These are phyloP conservation scores for Xylariaceae sp. DNA, from an alignment of 2,329 filamentous ascomycete genomes.

Conservation along the genomic window DNA sequence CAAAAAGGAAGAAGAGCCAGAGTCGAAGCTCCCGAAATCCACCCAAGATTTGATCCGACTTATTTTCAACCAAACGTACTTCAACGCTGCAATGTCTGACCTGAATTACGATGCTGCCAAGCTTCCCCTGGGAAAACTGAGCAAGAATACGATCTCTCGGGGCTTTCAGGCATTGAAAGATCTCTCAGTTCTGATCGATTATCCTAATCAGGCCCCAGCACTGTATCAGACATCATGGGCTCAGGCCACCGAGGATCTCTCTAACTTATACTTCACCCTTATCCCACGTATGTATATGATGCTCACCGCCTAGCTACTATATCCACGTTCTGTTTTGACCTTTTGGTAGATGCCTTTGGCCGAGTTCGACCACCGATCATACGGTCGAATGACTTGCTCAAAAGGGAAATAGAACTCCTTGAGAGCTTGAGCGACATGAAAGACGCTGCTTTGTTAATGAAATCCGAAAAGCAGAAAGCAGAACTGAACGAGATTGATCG, in stretches of 20 bases:
- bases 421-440: slow-evolving; percentile 85
- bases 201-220: slow-evolving; percentile 42
- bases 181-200: slow-evolving; percentile 62
- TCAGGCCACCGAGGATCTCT: slow-evolving; percentile 57
- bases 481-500: slow-evolving; percentile 64
- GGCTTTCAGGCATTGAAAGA: slow-evolving; percentile 78
- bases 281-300: slow-evolving; percentile 55
- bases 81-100: slow-evolving; percentile 60
- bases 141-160: slow-evolving; percentile 68
- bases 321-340: neutral
- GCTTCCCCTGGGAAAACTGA: slow-evolving; percentile 78
- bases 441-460: slow-evolving; percentile 73
- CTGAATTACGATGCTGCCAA: slow-evolving; percentile 73
- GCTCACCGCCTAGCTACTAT: no score
- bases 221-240: slow-evolving; percentile 37
- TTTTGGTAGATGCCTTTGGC: slow-evolving; percentile 53
- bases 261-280: slow-evolving; percentile 74
- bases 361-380: slow-evolving; percentile 70
- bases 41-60: slow-evolving; percentile 70
- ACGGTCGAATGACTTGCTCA: slow-evolving; percentile 51
- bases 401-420: slow-evolving; percentile 73
- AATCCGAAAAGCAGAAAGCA: slow-evolving; percentile 48
- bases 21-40: slow-evolving; percentile 31
- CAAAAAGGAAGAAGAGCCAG: slow-evolving; percentile 21
- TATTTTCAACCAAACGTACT: slow-evolving; percentile 77